Percentiles rank a stretch among this genome's conserved stretches.
Conservation (phyloP, 192 early-diverging fungal genomes). For the Mortierella alpina region DNA sequence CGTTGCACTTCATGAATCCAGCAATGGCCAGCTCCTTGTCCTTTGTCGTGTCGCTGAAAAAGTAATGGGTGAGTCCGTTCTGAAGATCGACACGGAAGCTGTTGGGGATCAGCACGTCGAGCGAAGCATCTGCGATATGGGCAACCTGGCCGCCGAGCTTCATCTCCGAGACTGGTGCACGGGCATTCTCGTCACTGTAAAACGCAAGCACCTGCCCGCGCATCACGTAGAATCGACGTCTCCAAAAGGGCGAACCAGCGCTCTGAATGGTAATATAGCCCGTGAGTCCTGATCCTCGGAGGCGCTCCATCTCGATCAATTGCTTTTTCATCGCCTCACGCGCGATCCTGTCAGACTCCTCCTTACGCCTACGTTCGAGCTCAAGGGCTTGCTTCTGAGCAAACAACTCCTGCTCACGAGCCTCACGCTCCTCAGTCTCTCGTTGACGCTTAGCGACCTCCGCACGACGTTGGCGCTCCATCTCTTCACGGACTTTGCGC, state of each 20-base stretch:
- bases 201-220: constrained; percentile 59
- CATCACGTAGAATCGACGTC: constrained; percentile 68
- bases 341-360: constrained; percentile 47
- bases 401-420: constrained; percentile 33
- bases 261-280: constrained; percentile 61
- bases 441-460: constrained; percentile 47
- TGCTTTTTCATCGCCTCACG: constrained; percentile 58
- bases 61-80: constrained; percentile 58
- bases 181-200: constrained; percentile 61
- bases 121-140: constrained; percentile 56
- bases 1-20: constrained; percentile 59
- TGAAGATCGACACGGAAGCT: constrained; percentile 59
- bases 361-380: constrained; percentile 65
- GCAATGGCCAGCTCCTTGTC: constrained; percentile 56
- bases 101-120: constrained; percentile 64
- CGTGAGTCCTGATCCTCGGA: constrained; percentile 49
- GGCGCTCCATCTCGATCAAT: constrained; percentile 55
- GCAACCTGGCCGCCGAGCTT: constrained; percentile 53
- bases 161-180: constrained; percentile 53
- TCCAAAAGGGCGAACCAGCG: constrained; percentile 65
- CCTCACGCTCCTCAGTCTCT: constrained; percentile 44
- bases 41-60: constrained; percentile 59
- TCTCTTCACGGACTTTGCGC: constrained; percentile 42
- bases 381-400: constrained; percentile 56
- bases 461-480: constrained; percentile 53